Base-by-base conservation (phyloP, 805 yeast genomes). In the Vanderwaltozyma verrucispora region DNA sequence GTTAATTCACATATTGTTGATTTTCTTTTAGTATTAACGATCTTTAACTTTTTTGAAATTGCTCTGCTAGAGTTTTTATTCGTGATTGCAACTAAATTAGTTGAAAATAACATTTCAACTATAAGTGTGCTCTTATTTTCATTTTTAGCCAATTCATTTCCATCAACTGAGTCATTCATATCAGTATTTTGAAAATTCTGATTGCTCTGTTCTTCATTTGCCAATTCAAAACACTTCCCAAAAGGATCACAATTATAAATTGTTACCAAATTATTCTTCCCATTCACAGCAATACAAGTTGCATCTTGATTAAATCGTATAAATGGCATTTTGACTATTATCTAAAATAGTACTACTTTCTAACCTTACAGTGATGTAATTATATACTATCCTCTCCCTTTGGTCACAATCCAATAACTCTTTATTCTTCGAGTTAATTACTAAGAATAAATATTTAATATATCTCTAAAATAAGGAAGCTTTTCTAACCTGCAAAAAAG, bases 221-320 rank as follows among this genome's bases (percentile, higher is more conserved):
- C 19, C 71, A 44, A 54, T 52, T 63, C 67, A 52, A 75, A 80
- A 51, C 84, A 80, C 46, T 71, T 73, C 10, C 88, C 88, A 58
- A 84, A 81, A 13, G 95, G 95, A 45, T 82, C 87, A 59, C 96
- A 87, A 53, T 84, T 84, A 67, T 72, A 89, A 33, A 89, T 82
- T 48, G 72, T 72, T 56, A 83, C 78, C 11, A 81, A 75, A 30
- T 65, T 64, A 30, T 70, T 69, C 5, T 80, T 69, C 2, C 94
- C 92, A 1, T 80, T 75, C 1, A 92, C 80, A 14, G 87, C 69
- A 60, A 96, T 85, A 28, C 60, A 54, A 69, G 69, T 70, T 42
- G 78, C 78, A 62, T 89, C 96, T 68, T 89, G 98, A 62, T 92
- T 89, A 71, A 88, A 87, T 57, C 78, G 28, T 25, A 31, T 9